Conservation (phyloP, 2,329 filamentous ascomycete species). For the Coleophoma crateriformis region DNA sequence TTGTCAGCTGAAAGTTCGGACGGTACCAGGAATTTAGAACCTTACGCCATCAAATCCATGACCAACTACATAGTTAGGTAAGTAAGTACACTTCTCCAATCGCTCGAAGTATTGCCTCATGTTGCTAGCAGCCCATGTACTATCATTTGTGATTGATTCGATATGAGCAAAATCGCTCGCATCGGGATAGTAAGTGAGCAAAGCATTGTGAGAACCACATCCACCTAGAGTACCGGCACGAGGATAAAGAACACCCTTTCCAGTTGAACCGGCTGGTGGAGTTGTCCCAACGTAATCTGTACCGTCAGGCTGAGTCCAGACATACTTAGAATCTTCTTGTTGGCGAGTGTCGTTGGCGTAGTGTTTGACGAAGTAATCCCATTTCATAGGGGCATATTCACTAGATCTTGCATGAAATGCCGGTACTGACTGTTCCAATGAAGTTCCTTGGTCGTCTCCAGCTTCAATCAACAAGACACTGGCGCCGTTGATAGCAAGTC, state of each 20-base stretch:
- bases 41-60: slow-evolving; percentile 5
- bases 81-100: slow-evolving; percentile 6
- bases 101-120: slow-evolving; percentile 7
- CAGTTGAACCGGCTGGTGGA: slow-evolving; percentile 14
- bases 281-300: slow-evolving; percentile 12
- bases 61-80: slow-evolving; percentile 6
- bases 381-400: slow-evolving; percentile 39
- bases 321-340: slow-evolving; percentile 41
- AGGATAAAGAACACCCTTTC: slow-evolving; percentile 19
- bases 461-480: slow-evolving; percentile 47
- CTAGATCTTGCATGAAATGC: slow-evolving; percentile 39
- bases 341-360: slow-evolving; percentile 39
- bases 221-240: slow-evolving; percentile 21
- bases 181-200: slow-evolving; percentile 10
- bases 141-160: slow-evolving; percentile 8
- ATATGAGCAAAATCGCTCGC: slow-evolving; percentile 12
- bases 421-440: slow-evolving; percentile 39
- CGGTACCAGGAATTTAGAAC: neutral
- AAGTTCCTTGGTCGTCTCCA: slow-evolving; percentile 40
- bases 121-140: slow-evolving; percentile 5
- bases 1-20: neutral
- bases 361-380: slow-evolving; percentile 49
- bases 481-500: slow-evolving; percentile 43
- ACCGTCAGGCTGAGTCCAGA: slow-evolving; percentile 30
- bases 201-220: slow-evolving; percentile 11